Conservation (phyloP, 202 grass and related monocot species). For the Brachypodium distachyon region DNA sequence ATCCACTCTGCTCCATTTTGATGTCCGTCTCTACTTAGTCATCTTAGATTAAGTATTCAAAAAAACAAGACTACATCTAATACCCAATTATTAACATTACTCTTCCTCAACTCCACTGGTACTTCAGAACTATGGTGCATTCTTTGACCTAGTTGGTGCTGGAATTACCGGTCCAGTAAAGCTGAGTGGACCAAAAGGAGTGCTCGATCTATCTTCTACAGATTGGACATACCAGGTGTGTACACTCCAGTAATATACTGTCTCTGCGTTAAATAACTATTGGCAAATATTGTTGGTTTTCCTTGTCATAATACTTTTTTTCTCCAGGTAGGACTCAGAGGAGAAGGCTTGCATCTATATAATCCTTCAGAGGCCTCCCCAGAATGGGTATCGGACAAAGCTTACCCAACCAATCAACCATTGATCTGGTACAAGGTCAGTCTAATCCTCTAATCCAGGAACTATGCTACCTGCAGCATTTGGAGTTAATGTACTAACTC, state of each 20-base stretch:
- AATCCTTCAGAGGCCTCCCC: constrained; percentile 53
- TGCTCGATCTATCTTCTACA: constrained; percentile 58
- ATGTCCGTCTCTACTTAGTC: neutral
- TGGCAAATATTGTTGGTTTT: neutral
- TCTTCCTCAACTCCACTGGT: neutral
- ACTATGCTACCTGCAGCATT: neutral
- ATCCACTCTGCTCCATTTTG: constrained; percentile 9
- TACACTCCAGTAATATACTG: neutral
- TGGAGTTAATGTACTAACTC: neutral
- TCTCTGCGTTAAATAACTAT: neutral
- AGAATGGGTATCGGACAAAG: constrained; percentile 56
- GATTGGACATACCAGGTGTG: constrained; percentile 89
- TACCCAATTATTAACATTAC: neutral
- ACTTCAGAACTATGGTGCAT: constrained; percentile 89
- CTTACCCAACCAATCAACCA: constrained; percentile 68
- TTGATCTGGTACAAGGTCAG: constrained; percentile 96
- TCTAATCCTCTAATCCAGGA: constrained; percentile 11
- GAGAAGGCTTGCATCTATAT: constrained; percentile 59
- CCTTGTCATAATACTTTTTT: constrained; percentile 13
- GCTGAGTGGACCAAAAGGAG: constrained; percentile 54
- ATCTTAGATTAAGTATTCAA: neutral
- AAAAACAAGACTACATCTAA: neutral
- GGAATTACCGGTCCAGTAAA: constrained; percentile 91
- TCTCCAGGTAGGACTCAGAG: constrained; percentile 73
- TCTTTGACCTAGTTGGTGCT: constrained; percentile 83